phyloP scores from a whole-genome alignment of 225 moss, liverwort and hornwort species.

The Marchantia paleacea region DNA sequence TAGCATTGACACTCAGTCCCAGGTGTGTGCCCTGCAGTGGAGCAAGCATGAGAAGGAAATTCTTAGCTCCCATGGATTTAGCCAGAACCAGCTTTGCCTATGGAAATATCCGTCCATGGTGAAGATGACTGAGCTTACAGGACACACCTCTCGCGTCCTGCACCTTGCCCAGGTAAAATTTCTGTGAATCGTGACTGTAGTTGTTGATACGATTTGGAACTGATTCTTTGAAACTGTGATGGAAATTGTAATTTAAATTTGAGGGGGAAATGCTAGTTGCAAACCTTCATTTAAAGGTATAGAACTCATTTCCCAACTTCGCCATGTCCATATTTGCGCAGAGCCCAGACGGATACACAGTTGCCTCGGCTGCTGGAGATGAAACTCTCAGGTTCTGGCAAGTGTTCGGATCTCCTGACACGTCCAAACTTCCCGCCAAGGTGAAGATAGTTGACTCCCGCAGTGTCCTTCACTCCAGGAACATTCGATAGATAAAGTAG shows the following conservation, averaged over 20 bases:
- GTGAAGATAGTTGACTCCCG: conserved; percentile 42
- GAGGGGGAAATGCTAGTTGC: not conserved
- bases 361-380: conserved; percentile 78
- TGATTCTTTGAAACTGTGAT: too few species aligned
- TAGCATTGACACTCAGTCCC: conserved; percentile 93
- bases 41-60: conserved; percentile 94
- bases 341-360: conserved; percentile 81
- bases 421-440: conserved; percentile 44
- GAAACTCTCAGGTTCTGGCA: conserved; percentile 72
- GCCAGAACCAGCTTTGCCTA: conserved; percentile 90
- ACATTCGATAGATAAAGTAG: conserved; percentile 18
- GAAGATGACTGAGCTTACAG: conserved; percentile 89
- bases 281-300: not conserved
- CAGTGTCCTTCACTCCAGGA: conserved; percentile 26
- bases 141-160: conserved; percentile 89
- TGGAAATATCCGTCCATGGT: conserved; percentile 99
- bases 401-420: conserved; percentile 55
- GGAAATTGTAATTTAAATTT: too few species aligned
- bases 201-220: not conserved
- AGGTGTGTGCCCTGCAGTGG: conserved; percentile 97
- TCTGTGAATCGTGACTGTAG: too few species aligned
- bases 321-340: conserved; percentile 16
- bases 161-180: conserved; percentile 74
- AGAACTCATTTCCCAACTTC: not conserved
- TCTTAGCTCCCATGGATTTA: conserved; percentile 94